These are phyloP conservation scores for Wallacemonas rigidus DNA, from an alignment of 208 protist genomes.

Conservation along the genomic window DNA sequence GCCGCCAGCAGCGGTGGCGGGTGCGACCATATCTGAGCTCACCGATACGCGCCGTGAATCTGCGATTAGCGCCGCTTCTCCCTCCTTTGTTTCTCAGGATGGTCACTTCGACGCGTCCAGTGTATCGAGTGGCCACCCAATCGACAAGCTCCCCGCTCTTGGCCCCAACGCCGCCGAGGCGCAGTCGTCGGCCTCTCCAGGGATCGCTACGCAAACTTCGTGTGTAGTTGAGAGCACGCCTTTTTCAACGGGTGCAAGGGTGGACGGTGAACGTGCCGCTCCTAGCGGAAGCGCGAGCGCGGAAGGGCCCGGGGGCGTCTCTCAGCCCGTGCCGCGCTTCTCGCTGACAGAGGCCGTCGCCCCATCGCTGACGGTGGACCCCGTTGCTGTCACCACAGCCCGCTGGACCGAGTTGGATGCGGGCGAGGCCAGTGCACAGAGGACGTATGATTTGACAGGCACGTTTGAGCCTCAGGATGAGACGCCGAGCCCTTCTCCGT, in stretches of 20 bases:
- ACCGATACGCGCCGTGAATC: not conserved
- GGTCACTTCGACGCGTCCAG: conserved; percentile 6
- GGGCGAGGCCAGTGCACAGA: not conserved
- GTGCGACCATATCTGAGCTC: too few species aligned
- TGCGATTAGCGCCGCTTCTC: not conserved
- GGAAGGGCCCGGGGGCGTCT: too few species aligned
- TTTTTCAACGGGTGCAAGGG: too few species aligned
- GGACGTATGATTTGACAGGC: not conserved
- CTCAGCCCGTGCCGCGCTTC: not conserved
- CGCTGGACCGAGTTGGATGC: not conserved
- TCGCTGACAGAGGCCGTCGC: not conserved
- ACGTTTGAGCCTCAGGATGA: not conserved
- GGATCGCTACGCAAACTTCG: not conserved
- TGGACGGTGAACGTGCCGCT: too few species aligned
- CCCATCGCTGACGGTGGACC: not conserved
- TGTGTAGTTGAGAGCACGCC: too few species aligned
- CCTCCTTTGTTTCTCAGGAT: not conserved
- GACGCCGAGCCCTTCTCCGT: not conserved
- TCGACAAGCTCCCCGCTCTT: not conserved
- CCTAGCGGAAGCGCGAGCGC: too few species aligned
- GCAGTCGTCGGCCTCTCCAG: not conserved
- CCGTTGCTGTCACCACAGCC: not conserved
- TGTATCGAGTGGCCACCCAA: not conserved
- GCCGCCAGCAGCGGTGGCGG: not conserved
- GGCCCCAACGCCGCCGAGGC: not conserved